Conservation (phyloP, 2,329 filamentous ascomycete genomes). For the Venturia oleaginea region DNA sequence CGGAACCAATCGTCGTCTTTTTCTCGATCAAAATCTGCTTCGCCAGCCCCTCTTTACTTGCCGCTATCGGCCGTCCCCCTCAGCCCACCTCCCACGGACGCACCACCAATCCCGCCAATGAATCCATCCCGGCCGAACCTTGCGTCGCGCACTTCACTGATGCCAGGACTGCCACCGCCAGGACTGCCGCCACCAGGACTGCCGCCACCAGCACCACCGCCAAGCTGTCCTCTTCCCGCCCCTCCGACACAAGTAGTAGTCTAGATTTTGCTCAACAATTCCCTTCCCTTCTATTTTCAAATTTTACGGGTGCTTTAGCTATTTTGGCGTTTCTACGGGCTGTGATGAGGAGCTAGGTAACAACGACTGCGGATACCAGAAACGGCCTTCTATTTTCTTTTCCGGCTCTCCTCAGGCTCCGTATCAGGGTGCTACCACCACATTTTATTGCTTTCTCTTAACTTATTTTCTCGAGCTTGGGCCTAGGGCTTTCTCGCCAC, state of each 20-base stretch:
- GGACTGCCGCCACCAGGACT: conserved; percentile 38
- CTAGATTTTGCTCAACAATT: not conserved
- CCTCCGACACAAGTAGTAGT: not conserved
- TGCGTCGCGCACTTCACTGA: conserved; percentile 25
- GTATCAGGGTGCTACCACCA: not conserved
- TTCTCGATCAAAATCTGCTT: not conserved
- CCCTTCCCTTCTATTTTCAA: not conserved
- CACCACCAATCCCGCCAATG: conserved; percentile 18
- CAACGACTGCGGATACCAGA: not conserved
- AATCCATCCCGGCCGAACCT: conserved; percentile 14
- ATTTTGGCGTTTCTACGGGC: not conserved
- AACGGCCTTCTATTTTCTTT: not conserved
- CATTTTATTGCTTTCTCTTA: not conserved
- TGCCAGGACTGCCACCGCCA: conserved; percentile 32
- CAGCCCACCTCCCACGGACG: conserved; percentile 18
- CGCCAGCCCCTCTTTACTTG: conserved; percentile 15
- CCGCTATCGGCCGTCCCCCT: conserved; percentile 23
- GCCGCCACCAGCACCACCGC: conserved; percentile 37
- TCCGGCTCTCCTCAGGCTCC: not conserved
- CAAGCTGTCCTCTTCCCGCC: conserved; percentile 30
- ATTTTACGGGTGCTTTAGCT: not conserved
- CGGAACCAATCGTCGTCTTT: not conserved
- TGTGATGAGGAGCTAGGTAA: conserved; percentile 2
- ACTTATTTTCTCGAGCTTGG: not conserved
- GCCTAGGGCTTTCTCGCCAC: not conserved